These are phyloP conservation scores for Pseudoperonospora humuli DNA, from an alignment of 352 stramenopile species.

Conservation along the genomic window DNA sequence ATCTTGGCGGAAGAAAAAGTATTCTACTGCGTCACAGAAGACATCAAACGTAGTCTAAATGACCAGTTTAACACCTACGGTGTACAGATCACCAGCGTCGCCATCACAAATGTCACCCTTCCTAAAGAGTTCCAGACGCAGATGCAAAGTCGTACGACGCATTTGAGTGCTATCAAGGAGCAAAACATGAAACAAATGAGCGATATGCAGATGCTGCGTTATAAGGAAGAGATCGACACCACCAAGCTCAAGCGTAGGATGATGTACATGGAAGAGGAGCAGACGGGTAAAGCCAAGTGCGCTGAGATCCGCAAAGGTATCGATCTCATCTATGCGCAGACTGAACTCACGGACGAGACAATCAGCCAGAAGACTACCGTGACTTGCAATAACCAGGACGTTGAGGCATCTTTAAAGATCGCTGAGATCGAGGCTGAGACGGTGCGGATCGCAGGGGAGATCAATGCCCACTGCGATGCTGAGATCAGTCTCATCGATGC, in stretches of 20 bases:
- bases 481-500: slow-evolving; percentile 34
- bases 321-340: slow-evolving; percentile 37
- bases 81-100: slow-evolving; percentile 63
- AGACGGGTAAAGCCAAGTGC: slow-evolving; percentile 43
- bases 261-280: slow-evolving; percentile 54
- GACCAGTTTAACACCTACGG: slow-evolving; percentile 69
- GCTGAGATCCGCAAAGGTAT: slow-evolving; percentile 48
- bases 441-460: slow-evolving; percentile 34
- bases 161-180: slow-evolving; percentile 57
- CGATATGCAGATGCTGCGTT: slow-evolving; percentile 31
- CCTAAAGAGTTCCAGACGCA: slow-evolving; percentile 35
- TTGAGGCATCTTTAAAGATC: slow-evolving; percentile 33
- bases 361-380: slow-evolving; percentile 36
- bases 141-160: slow-evolving; percentile 29
- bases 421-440: slow-evolving; percentile 40
- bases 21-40: slow-evolving; percentile 48
- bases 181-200: slow-evolving; percentile 73
- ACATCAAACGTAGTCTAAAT: slow-evolving; percentile 70
- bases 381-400: slow-evolving; percentile 32
- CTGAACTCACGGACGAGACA: slow-evolving; percentile 29
- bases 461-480: slow-evolving; percentile 29
- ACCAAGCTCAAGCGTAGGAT: slow-evolving; percentile 49
- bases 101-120: slow-evolving; percentile 70
- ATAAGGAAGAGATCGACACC: slow-evolving; percentile 49
- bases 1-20: slow-evolving; percentile 10